Evolutionary conservation across 306 rosid species (phyloP).

Genomic region (apple (Malus domestica)): DNA sequence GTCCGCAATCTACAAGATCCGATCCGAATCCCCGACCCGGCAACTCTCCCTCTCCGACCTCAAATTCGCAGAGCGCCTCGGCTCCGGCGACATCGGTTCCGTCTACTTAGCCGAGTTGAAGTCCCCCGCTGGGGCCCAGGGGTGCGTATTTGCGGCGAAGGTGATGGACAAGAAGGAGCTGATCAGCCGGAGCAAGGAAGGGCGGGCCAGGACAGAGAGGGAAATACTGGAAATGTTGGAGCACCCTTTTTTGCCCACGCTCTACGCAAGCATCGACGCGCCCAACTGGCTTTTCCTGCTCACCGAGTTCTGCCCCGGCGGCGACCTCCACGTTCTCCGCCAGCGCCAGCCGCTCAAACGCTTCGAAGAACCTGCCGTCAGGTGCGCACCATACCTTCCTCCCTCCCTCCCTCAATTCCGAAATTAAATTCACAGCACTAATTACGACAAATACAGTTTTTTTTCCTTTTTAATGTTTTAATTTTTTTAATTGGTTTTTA

Average conservation of each 20-base stretch:
- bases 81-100: slow-evolving; percentile 78
- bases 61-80: slow-evolving; percentile 51
- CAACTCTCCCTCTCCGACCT: slow-evolving; percentile 59
- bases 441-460: not conserved
- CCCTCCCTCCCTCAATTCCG: not conserved
- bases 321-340: slow-evolving; percentile 79
- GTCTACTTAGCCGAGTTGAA: slow-evolving; percentile 58
- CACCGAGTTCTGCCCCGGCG: slow-evolving; percentile 88
- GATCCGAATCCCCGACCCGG: slow-evolving; percentile 47
- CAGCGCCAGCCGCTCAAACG: slow-evolving; percentile 70
- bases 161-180: slow-evolving; percentile 82
- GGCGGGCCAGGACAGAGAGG: slow-evolving; percentile 68
- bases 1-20: slow-evolving; percentile 67
- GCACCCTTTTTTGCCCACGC: slow-evolving; percentile 77
- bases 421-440: no score
- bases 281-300: slow-evolving; percentile 59
- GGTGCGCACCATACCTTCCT: slow-evolving; percentile 42
- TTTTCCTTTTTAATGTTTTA: not conserved
- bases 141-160: slow-evolving; percentile 56
- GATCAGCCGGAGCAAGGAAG: slow-evolving; percentile 62
- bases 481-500: not conserved
- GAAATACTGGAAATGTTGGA: slow-evolving; percentile 62
- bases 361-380: slow-evolving; percentile 61
- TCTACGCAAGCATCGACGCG: slow-evolving; percentile 63
- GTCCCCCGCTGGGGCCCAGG: not conserved